Evolutionary conservation across 345 rosid species (phyloP).

Genomic region (Cardamine occulta): DNA sequence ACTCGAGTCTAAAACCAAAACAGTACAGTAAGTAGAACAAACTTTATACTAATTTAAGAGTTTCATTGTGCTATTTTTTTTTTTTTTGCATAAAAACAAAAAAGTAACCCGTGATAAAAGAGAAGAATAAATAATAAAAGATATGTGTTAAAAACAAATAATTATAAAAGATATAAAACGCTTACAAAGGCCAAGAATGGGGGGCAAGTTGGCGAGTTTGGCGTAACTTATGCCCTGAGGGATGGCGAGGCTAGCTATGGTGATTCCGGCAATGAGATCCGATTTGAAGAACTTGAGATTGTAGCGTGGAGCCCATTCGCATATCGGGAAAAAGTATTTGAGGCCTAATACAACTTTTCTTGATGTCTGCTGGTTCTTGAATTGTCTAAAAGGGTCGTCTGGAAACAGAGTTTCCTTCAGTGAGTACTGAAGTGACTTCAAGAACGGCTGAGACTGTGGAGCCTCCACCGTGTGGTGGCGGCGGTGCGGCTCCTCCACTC

Average conservation of each 20-base stretch:
- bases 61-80: background rate
- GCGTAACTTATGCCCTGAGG: conserved; percentile 99
- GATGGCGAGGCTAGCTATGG: conserved; percentile 93
- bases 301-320: conserved; percentile 94
- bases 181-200: conserved; percentile 93
- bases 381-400: conserved; percentile 86
- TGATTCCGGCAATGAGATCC: conserved; percentile 84
- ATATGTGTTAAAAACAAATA: background rate
- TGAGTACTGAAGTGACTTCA: conserved; percentile 60
- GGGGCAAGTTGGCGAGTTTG: conserved; percentile 82
- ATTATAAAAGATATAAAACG: background rate
- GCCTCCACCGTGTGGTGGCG: conserved; percentile 59
- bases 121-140: background rate
- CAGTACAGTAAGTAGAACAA: background rate
- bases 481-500: conserved; percentile 45
- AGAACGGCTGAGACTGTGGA: conserved; percentile 77
- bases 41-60: background rate
- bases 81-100: background rate
- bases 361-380: conserved; percentile 66
- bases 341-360: conserved; percentile 61
- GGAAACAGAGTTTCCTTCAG: conserved; percentile 90
- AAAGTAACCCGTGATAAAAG: background rate
- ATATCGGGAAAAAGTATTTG: conserved; percentile 72
- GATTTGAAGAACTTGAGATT: conserved; percentile 73
- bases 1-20: conserved; percentile 72